A percentile compares a stretch with the other conserved stretches of the same genome.
Evolutionary conservation across 2,329 filamentous ascomycete genomes (phyloP).

Genomic region (Endothia cerciana): DNA sequence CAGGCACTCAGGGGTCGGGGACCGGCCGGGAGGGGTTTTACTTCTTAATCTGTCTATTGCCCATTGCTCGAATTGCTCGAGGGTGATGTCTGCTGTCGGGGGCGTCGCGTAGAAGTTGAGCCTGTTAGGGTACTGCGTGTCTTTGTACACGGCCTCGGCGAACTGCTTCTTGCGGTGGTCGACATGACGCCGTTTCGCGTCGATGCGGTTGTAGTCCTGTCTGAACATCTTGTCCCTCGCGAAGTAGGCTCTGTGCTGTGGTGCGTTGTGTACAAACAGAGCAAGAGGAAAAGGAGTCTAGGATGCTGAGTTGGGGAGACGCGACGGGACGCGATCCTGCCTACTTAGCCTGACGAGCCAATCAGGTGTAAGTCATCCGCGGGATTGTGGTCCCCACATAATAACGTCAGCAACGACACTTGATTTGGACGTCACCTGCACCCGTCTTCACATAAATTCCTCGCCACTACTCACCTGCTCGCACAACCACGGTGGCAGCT

Average conservation of each 20-base stretch:
- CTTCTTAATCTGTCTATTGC: constrained; percentile 88
- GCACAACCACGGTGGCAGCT: too few species aligned
- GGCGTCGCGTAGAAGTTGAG: constrained; percentile 91
- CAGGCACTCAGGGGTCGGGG: neutral
- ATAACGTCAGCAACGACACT: constrained; percentile 9
- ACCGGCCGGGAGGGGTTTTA: constrained; percentile 43
- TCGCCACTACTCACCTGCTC: too few species aligned
- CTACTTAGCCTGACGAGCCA: constrained; percentile 32
- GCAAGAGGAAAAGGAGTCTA: neutral
- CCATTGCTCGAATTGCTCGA: constrained; percentile 99
- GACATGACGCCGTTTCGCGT: constrained; percentile 74
- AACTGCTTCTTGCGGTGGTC: constrained; percentile 89
- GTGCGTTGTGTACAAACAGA: neutral
- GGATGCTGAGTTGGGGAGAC: constrained; percentile 29
- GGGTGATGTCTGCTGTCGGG: constrained; percentile 89
- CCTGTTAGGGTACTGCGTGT: constrained; percentile 79
- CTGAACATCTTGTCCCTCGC: constrained; percentile 47
- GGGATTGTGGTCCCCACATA: neutral
- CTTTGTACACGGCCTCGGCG: constrained; percentile 73
- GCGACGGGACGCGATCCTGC: constrained; percentile 33
- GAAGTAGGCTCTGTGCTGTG: neutral
- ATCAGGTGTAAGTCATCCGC: constrained; percentile 22
- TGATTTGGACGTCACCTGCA: neutral
- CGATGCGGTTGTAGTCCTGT: constrained; percentile 57
- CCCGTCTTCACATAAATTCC: neutral